Evolutionary conservation across 176 grass and related monocot genomes (phyloP).

Genomic region (Guadua angustifolia): DNA sequence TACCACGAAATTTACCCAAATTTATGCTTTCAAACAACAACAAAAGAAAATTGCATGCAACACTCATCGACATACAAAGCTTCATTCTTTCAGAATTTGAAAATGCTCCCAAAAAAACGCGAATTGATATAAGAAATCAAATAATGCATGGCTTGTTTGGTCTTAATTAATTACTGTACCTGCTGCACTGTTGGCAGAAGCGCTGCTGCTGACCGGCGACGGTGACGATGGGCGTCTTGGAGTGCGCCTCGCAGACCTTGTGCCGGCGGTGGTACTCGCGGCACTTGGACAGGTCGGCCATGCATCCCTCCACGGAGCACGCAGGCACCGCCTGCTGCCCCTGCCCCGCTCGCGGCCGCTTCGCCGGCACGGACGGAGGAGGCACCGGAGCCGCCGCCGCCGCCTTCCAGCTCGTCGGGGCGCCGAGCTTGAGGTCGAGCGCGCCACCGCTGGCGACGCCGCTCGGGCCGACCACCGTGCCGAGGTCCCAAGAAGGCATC

Average conservation of each 20-base stretch:
- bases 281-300: conserved; percentile 76
- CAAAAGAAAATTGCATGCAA: neutral
- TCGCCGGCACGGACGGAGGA: conserved; percentile 31
- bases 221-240: conserved; percentile 86
- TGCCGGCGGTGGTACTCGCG: conserved; percentile 97
- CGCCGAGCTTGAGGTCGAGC: conserved; percentile 80
- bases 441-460: neutral
- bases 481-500: conserved; percentile 68
- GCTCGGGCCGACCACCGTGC: conserved; percentile 58
- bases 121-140: neutral
- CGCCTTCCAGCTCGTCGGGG: conserved; percentile 54
- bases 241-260: conserved; percentile 96
- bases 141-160: neutral
- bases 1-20: neutral
- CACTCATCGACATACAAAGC: neutral
- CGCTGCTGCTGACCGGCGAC: conserved; percentile 91
- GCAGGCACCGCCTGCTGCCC: conserved; percentile 46
- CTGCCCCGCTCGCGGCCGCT: conserved; percentile 49
- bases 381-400: neutral
- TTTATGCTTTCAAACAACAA: neutral
- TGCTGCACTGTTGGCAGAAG: conserved; percentile 99
- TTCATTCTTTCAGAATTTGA: neutral
- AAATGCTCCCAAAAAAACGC: neutral
- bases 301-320: conserved; percentile 85
- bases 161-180: neutral